Conservation (phyloP, 768 basidiomycete species). For the Leccinum subgranulosum region DNA sequence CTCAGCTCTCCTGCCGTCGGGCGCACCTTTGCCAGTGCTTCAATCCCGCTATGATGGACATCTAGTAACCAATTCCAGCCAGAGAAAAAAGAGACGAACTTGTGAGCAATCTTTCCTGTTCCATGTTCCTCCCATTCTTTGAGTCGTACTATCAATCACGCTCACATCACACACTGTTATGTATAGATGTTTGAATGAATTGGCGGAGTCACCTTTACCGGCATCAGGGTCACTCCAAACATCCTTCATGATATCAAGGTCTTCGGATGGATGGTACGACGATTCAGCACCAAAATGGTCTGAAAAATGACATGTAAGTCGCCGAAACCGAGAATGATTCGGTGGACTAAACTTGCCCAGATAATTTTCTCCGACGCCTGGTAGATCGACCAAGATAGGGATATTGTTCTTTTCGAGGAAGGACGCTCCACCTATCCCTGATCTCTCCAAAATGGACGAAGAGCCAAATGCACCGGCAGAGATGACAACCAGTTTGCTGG, state of each 20-base stretch:
- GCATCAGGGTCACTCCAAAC: background rate
- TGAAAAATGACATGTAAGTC: background rate
- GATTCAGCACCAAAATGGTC: background rate
- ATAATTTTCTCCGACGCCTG: constrained; percentile 13
- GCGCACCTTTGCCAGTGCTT: constrained; percentile 53
- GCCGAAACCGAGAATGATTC: background rate
- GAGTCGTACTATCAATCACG: constrained; percentile 20
- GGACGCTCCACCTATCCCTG: constrained; percentile 59
- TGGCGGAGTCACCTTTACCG: background rate
- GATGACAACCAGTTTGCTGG: constrained; percentile 41
- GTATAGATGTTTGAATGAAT: background rate
- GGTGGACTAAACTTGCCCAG: constrained; percentile 35
- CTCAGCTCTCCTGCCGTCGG: constrained; percentile 49
- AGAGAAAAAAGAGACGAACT: constrained; percentile 33
- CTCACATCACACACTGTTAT: background rate
- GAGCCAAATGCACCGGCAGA: constrained; percentile 55
- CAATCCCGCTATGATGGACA: constrained; percentile 40
- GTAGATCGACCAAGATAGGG: constrained; percentile 20
- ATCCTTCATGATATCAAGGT: background rate
- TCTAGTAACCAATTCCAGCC: background rate
- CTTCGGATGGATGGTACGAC: background rate
- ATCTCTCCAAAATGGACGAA: constrained; percentile 53
- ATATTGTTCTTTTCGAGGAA: constrained; percentile 50
- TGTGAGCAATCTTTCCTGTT: constrained; percentile 50
- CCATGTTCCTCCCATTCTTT: constrained; percentile 39